Conservation (phyloP, 345 rosid species). For the Brassica nigra region DNA sequence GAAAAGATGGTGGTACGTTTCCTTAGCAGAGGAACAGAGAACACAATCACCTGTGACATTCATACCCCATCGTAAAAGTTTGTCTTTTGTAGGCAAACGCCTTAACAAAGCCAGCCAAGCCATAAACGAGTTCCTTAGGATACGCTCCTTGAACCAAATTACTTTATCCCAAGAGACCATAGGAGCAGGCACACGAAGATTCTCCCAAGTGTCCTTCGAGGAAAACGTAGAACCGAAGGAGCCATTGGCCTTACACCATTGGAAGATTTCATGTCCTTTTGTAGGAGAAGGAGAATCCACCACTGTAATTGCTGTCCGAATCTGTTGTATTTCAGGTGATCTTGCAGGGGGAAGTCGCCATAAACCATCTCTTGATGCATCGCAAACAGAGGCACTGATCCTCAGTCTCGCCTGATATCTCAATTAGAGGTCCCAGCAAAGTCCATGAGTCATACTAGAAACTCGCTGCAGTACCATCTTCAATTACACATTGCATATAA, state of each 20-base stretch:
- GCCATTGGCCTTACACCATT: not conserved
- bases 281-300: not conserved
- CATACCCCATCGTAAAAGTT: not conserved
- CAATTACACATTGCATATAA: too few species aligned
- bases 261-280: not conserved
- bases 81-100: not conserved
- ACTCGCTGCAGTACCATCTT: too few species aligned
- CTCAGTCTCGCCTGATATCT: too few species aligned
- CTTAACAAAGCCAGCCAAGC: not conserved
- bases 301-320: too few species aligned
- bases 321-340: too few species aligned
- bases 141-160: not conserved
- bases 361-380: too few species aligned
- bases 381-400: too few species aligned
- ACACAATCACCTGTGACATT: not conserved
- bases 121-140: not conserved
- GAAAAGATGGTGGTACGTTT: not conserved
- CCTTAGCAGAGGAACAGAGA: not conserved
- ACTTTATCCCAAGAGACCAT: not conserved
- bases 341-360: too few species aligned
- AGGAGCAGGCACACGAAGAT: not conserved
- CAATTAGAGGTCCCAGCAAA: too few species aligned
- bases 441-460: too few species aligned
- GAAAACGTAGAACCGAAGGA: not conserved
- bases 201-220: not conserved